Conservation (phyloP, 2,329 filamentous ascomycete genomes). For the Colletotrichum somersetense region DNA sequence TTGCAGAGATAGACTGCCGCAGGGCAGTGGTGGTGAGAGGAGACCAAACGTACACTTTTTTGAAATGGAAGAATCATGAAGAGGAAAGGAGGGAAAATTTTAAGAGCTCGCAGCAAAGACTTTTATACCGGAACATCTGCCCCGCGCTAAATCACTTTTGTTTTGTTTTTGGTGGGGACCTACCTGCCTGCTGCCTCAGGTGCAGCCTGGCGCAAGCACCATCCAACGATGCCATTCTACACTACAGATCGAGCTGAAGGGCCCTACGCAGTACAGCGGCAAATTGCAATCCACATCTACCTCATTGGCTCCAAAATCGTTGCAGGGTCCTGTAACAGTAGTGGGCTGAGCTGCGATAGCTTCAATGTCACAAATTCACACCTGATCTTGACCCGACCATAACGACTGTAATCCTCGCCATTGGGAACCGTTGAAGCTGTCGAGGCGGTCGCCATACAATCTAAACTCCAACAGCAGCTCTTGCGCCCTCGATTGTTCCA, state of each 20-base stretch:
- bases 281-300: conserved; percentile 1
- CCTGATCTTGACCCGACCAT: neutral
- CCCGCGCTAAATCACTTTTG: conserved; percentile 38
- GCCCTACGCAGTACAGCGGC: neutral
- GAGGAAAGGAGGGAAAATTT: conserved; percentile 63
- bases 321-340: conserved; percentile 10
- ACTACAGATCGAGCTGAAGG: neutral
- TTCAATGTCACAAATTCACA: conserved; percentile 26
- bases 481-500: neutral
- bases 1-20: conserved; percentile 21
- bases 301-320: conserved; percentile 14
- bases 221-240: neutral
- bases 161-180: conserved; percentile 46
- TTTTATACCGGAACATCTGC: conserved; percentile 53
- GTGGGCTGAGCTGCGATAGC: conserved; percentile 37
- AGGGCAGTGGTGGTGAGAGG: conserved; percentile 12
- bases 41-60: conserved; percentile 81
- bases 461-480: neutral
- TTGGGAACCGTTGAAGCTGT: neutral
- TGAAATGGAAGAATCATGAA: conserved; percentile 99
- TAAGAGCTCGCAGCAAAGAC: conserved; percentile 48
- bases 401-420: neutral
- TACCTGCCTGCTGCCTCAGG: conserved; percentile 41
- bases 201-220: conserved; percentile 11
- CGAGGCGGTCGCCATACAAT: neutral